Conservation (phyloP, 2,329 filamentous ascomycete species). For the Hymenoscyphus albidus region DNA sequence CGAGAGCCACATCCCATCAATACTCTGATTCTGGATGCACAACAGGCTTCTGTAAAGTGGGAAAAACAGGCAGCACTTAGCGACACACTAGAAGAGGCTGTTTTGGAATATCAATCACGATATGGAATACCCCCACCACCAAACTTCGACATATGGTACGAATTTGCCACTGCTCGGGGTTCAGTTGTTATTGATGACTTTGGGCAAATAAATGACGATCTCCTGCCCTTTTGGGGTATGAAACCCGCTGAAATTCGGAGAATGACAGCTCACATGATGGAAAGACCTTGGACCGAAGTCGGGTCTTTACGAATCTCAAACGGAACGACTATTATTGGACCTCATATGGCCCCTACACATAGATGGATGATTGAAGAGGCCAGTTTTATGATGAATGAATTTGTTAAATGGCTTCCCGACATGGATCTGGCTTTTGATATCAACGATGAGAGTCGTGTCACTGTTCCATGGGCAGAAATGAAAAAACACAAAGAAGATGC, state of each 20-base stretch:
- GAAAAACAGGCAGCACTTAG: slow-evolving; percentile 17
- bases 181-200: slow-evolving; percentile 34
- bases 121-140: slow-evolving; percentile 24
- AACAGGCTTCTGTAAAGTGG: slow-evolving; percentile 12
- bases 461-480: slow-evolving; percentile 33
- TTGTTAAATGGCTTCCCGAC: slow-evolving; percentile 45
- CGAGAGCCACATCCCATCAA: slow-evolving; percentile 17
- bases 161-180: slow-evolving; percentile 31
- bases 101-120: slow-evolving; percentile 20
- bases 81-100: slow-evolving; percentile 17
- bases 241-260: slow-evolving; percentile 28
- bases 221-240: slow-evolving; percentile 34
- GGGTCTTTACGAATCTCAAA: slow-evolving; percentile 36
- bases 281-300: slow-evolving; percentile 26
- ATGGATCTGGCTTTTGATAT: slow-evolving; percentile 52
- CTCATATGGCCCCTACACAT: slow-evolving; percentile 36
- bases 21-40: slow-evolving; percentile 15
- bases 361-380: slow-evolving; percentile 40
- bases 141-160: slow-evolving; percentile 33
- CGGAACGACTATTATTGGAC: slow-evolving; percentile 33
- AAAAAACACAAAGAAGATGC: slow-evolving; percentile 8
- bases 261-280: slow-evolving; percentile 17
- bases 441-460: slow-evolving; percentile 47
- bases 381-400: slow-evolving; percentile 39
- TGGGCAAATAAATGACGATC: slow-evolving; percentile 33